Conservation (phyloP, 352 stramenopile genomes). For the Phytophthora pistaciae region DNA sequence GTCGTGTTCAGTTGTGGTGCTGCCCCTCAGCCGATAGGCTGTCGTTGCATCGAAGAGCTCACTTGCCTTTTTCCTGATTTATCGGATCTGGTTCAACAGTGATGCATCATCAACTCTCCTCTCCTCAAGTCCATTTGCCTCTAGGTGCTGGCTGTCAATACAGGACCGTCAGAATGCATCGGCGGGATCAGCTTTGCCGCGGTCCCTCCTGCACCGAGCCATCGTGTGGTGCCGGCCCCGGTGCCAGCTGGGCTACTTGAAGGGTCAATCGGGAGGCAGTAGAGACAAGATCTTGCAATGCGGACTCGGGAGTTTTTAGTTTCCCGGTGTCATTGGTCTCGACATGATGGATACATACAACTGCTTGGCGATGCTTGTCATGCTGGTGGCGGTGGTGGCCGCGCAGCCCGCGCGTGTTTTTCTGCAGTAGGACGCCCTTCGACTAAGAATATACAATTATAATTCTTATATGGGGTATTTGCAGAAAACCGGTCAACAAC, state of each 20-base stretch:
- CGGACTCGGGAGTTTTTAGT: not conserved
- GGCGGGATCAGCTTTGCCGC: not conserved
- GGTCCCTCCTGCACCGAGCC: not conserved
- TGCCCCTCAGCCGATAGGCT: not conserved
- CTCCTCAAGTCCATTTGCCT: not conserved
- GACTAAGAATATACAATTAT: too few relatives aligned
- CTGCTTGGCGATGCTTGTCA: constrained; percentile 14
- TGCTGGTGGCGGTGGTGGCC: constrained; percentile 13
- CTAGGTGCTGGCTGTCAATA: not conserved
- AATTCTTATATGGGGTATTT: not conserved
- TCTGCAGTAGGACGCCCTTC: constrained; percentile 29
- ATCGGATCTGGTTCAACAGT: constrained; percentile 15
- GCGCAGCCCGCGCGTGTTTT: constrained; percentile 31
- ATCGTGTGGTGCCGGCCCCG: constrained; percentile 22
- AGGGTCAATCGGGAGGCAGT: constrained; percentile 1
- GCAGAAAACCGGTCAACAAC: not conserved
- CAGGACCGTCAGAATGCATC: not conserved
- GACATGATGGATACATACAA: constrained; percentile 33
- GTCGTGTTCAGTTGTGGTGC: constrained; percentile 15
- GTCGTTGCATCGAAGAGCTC: constrained; percentile 36
- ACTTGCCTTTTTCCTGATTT: constrained; percentile 29
- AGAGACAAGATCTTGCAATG: constrained; percentile 26
- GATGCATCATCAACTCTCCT: not conserved
- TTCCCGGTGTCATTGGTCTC: constrained; percentile 6
- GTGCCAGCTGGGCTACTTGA: constrained; percentile 16